Evolutionary conservation across 768 basidiomycete genomes (phyloP), one percentile per base, ranked within the genome.

Genomic region (Tricholoma furcatifolium): DNA sequence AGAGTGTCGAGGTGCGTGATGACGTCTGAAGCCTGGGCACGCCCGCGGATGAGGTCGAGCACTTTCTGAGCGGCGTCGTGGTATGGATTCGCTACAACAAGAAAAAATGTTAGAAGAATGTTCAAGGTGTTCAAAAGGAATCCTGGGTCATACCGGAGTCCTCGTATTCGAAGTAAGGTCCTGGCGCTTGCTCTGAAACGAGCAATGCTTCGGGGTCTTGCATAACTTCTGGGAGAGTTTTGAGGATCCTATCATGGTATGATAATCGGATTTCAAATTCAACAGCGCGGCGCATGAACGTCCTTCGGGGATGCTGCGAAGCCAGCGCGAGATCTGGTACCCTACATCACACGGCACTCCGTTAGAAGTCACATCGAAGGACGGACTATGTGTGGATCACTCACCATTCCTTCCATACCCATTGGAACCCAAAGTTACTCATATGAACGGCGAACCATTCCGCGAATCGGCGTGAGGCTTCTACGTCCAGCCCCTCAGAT

Each of bases 321-420:
- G 84, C 72, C 9, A 96, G 70, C 1, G 79, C 67, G 27, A 98
- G 74, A 71, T 98, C 97, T 2, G 88, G 85, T 12, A 93, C 74
- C 96, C 96, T 98, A 48, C 6, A 17, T 32, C 1, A 36, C 8
- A 36, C 15, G 57, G 21, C 41, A 34, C 30, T 23, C 17, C 27
- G 6, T 10, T 9, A 27, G 27, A 42, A 34, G 8, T 15, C 14
- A 7, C 12, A 10, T 7, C 17, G 7, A 41, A 27, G 3, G 1
- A 18, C n/a, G n/a, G 11, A 14, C 17, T 8, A 30, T 10, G 10
- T n/a, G 38, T 6, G 21, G 4, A 4, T 10, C 10, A 70, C 85
- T 41, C 47, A 94, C 96, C 97, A 99, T 79, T 98, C 97, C 63
- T 93, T 95, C 97, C 97, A 99, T 12, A 97, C 93, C 97, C 97